Evolutionary conservation across 1,139 yeast genomes (phyloP).

Genomic region (Spathaspora sp.): DNA sequence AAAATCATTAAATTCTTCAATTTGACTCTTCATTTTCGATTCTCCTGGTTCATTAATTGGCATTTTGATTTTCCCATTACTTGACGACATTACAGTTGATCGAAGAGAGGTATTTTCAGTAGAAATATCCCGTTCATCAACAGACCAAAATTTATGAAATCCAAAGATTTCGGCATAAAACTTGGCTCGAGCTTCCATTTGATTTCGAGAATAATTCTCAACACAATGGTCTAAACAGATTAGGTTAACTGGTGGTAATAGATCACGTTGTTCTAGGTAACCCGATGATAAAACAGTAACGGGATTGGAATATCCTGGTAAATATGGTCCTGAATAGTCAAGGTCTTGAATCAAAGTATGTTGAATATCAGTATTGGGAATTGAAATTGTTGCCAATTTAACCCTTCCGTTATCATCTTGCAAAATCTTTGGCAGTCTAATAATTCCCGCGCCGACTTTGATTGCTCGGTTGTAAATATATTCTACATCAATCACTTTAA

Average conservation of each 20-base stretch:
- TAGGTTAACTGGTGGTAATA: conserved; percentile 37
- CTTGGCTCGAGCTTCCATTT: conserved; percentile 57
- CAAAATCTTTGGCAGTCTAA: conserved; percentile 39
- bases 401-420: conserved; percentile 53
- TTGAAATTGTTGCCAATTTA: conserved; percentile 52
- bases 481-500: conserved; percentile 53
- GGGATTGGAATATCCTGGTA: conserved; percentile 52
- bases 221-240: conserved; percentile 71
- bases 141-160: conserved; percentile 80
- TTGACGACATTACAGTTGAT: conserved; percentile 75
- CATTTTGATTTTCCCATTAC: conserved; percentile 66
- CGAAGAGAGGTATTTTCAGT: conserved; percentile 69
- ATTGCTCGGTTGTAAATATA: conserved; percentile 47
- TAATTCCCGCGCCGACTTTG: conserved; percentile 51
- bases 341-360: conserved; percentile 64
- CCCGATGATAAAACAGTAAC: conserved; percentile 7
- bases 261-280: conserved; percentile 12
- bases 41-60: conserved; percentile 84
- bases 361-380: conserved; percentile 61
- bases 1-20: conserved; percentile 76
- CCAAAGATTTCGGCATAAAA: conserved; percentile 65
- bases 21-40: conserved; percentile 67
- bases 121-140: conserved; percentile 70
- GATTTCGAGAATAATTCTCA: conserved; percentile 71
- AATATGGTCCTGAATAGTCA: conserved; percentile 46